These are phyloP conservation scores for Papiliotrema nemorosa DNA, from an alignment of 1,284 basidiomycete genomes.

Conservation along the genomic window DNA sequence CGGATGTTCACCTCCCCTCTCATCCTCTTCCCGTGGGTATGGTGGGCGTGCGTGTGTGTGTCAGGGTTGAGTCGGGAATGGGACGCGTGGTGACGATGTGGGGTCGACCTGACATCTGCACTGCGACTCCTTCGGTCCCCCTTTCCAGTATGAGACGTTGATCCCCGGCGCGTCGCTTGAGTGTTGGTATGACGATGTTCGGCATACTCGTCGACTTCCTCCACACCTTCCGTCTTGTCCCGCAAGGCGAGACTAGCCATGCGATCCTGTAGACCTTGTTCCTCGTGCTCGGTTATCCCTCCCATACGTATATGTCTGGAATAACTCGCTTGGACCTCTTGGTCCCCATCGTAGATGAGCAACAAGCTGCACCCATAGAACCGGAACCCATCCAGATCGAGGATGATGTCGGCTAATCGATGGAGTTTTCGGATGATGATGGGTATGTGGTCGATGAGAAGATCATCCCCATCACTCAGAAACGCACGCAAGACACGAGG, in stretches of 20 bases:
- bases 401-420: conserved; percentile 85
- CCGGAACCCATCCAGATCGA: conserved; percentile 82
- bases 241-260: no score
- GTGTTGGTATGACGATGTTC: conserved; percentile 16
- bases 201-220: no score
- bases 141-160: no score
- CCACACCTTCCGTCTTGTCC: no score
- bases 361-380: conserved; percentile 98
- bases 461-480: conserved; percentile 74
- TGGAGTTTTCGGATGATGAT: conserved; percentile 86
- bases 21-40: conserved; percentile 1
- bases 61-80: conserved; percentile 15
- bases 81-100: conserved; percentile 7
- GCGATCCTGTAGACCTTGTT: no score
- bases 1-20: conserved; percentile 87
- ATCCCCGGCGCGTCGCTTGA: neutral
- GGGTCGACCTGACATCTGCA: conserved; percentile 6
- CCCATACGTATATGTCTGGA: conserved; percentile 10
- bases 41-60: no score
- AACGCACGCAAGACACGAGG: conserved; percentile 75
- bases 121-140: conserved; percentile 6
- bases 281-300: neutral
- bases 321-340: conserved; percentile 67
- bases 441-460: conserved; percentile 90
- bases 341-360: conserved; percentile 96